These are phyloP conservation scores for Stromatinia cepivora DNA, from an alignment of 2,329 filamentous ascomycete species.

Conservation along the genomic window DNA sequence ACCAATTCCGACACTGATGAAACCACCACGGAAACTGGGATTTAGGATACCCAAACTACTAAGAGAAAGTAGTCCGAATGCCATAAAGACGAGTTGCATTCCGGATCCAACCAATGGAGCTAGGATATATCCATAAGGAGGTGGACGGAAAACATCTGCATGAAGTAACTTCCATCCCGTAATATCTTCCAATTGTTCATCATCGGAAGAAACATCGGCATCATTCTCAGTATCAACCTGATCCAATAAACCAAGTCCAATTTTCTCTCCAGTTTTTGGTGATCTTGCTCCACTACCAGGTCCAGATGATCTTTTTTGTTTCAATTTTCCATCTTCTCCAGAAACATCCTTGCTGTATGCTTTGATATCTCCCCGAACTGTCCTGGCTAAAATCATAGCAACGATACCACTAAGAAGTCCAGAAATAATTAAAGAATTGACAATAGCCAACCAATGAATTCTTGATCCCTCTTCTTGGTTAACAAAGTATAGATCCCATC, in stretches of 20 bases:
- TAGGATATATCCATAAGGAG: conserved; percentile 67
- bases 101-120: conserved; percentile 82
- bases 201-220: conserved; percentile 61
- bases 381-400: conserved; percentile 77
- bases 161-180: conserved; percentile 88
- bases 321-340: conserved; percentile 65
- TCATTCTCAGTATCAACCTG: conserved; percentile 55
- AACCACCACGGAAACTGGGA: conserved; percentile 86
- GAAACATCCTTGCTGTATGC: conserved; percentile 62
- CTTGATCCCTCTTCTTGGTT: conserved; percentile 79
- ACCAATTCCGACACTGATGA: conserved; percentile 79
- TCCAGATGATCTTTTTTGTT: conserved; percentile 51
- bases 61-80: conserved; percentile 67
- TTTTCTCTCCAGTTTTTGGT: conserved; percentile 53
- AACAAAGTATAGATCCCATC: conserved; percentile 89
- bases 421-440: conserved; percentile 84
- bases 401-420: conserved; percentile 76
- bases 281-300: conserved; percentile 45
- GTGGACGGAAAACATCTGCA: conserved; percentile 81
- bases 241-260: conserved; percentile 58
- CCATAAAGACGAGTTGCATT: conserved; percentile 84
- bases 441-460: conserved; percentile 85
- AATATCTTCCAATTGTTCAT: conserved; percentile 73
- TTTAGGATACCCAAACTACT: conserved; percentile 78
- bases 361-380: conserved; percentile 77